phyloP scores from a whole-genome alignment of 2,329 filamentous ascomycete genomes.

The Byssoonygena ceratinophila region DNA sequence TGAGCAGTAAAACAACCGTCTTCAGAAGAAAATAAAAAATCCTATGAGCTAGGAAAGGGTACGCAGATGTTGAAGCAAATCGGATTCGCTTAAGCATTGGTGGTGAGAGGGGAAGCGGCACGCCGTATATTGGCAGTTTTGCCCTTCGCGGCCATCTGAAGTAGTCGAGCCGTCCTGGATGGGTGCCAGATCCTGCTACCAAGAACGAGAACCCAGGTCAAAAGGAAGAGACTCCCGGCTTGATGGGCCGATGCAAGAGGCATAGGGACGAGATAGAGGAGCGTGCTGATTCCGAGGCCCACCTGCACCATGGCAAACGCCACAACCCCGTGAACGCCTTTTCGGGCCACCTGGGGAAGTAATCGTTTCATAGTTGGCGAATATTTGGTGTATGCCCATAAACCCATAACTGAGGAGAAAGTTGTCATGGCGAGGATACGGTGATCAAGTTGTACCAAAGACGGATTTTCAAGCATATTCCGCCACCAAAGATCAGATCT shows the following conservation, averaged over 20 bases:
- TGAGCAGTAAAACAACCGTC: not conserved
- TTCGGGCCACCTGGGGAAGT: slow-evolving; percentile 48
- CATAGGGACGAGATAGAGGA: slow-evolving; percentile 88
- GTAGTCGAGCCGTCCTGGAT: slow-evolving; percentile 49
- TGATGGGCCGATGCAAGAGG: slow-evolving; percentile 85
- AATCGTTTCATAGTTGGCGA: slow-evolving; percentile 51
- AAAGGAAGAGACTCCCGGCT: slow-evolving; percentile 72
- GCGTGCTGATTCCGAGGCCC: slow-evolving; percentile 73
- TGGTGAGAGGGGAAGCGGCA: not conserved
- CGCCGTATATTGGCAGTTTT: slow-evolving; percentile 15
- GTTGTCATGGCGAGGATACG: slow-evolving; percentile 83
- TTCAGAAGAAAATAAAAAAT: not conserved
- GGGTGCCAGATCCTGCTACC: slow-evolving; percentile 69
- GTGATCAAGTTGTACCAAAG: slow-evolving; percentile 89
- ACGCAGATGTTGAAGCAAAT: not conserved
- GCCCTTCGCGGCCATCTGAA: slow-evolving; percentile 40
- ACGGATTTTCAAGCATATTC: slow-evolving; percentile 95
- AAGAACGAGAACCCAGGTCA: slow-evolving; percentile 72
- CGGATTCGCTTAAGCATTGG: not conserved
- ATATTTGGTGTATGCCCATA: slow-evolving; percentile 71
- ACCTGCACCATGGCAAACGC: slow-evolving; percentile 77
- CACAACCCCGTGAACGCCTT: slow-evolving; percentile 66
- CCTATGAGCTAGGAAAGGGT: not conserved
- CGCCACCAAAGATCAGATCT: slow-evolving; percentile 85
- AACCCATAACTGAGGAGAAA: slow-evolving; percentile 65